Base-by-base conservation (phyloP, 768 basidiomycete genomes). In the Xanthoconium purpureum region DNA sequence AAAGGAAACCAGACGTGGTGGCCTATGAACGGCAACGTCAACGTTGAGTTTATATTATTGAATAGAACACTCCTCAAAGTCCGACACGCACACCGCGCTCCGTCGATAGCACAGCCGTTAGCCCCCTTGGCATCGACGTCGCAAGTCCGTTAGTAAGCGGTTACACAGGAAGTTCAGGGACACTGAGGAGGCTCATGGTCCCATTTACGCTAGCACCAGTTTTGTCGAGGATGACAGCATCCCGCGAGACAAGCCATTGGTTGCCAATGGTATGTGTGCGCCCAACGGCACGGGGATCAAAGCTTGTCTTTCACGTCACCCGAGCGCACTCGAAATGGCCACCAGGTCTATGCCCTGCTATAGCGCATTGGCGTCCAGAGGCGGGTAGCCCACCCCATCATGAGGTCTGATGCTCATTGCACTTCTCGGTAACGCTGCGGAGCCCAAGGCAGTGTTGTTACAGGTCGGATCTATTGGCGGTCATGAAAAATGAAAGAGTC, bases 201-300 rank as follows among this genome's bases (percentile, higher is more conserved):
- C 42, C 48, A 52, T 54, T 57, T 54, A 51, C 52, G 52, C 65
- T 62, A 49, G 62, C 50, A 57, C 60, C 42, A 13, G 50, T 63
- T 12, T 70, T 62, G 49, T 49, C 47, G 6, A 42, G 42, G 46
- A 56, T 69, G 59, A 63, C 69, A 71, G 64, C 68, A 71, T 71
- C 62, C 68, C 66, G 69, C 44, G 37, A 24, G 57, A 58, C 32
- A 47, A 52, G 50, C 53, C 51, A 42, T 56, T 56, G 49, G 43
- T 28, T 4, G 50, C 50, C 51, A 48, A 24, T 24, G 24, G 61
- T 50, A 49, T 51, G 57, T 62, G 48, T 47, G 62, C 37, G 58
- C 63, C 64, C 67, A 43, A 55, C 44, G 42, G 12, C 50, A 67
- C 67, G 66, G 66, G 62, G 57, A 64, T 69, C 63, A 68, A 69